Conservation (phyloP, 2,329 filamentous ascomycete species). For the Fusarium luffae region DNA sequence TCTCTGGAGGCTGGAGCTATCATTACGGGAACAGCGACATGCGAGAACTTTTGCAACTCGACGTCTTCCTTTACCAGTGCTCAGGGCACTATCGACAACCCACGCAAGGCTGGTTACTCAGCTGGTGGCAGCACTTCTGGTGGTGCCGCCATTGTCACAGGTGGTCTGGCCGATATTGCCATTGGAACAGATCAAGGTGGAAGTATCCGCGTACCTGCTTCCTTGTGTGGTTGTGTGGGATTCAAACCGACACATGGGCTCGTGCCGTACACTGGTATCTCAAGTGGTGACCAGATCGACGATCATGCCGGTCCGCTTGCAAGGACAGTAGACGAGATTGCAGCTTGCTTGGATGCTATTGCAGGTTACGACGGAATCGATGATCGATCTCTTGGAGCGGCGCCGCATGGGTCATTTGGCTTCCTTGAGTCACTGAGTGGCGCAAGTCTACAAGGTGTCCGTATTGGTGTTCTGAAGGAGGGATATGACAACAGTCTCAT, state of each 20-base stretch:
- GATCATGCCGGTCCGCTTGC: conserved; percentile 62
- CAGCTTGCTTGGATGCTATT: conserved; percentile 57
- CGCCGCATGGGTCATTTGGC: conserved; percentile 43
- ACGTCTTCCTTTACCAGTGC: conserved; percentile 60
- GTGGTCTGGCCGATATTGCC: conserved; percentile 56
- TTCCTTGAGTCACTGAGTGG: conserved; percentile 7
- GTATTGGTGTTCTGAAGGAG: conserved; percentile 58
- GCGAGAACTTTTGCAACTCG: conserved; percentile 65
- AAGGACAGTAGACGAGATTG: conserved; percentile 54
- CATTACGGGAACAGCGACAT: conserved; percentile 61
- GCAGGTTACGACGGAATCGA: conserved; percentile 62
- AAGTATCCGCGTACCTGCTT: conserved; percentile 58
- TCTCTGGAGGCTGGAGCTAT: conserved; percentile 61
- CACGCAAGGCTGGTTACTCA: conserved; percentile 57
- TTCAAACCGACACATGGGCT: conserved; percentile 64
- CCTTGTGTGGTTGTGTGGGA: conserved; percentile 55
- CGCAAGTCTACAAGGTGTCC: conserved; percentile 43
- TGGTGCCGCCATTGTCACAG: conserved; percentile 58
- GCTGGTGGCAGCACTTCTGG: conserved; percentile 62
- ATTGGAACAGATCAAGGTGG: conserved; percentile 62
- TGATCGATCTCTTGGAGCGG: conserved; percentile 54
- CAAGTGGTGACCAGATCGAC: conserved; percentile 60
- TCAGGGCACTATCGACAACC: conserved; percentile 60
- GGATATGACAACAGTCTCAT: conserved; percentile 55
- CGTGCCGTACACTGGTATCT: conserved; percentile 62